Percentiles rank a stretch among this genome's conserved stretches.
phyloP scores from a whole-genome alignment of 371 early-diverging fungal species.

The Apophysomyces trapeziformis region DNA sequence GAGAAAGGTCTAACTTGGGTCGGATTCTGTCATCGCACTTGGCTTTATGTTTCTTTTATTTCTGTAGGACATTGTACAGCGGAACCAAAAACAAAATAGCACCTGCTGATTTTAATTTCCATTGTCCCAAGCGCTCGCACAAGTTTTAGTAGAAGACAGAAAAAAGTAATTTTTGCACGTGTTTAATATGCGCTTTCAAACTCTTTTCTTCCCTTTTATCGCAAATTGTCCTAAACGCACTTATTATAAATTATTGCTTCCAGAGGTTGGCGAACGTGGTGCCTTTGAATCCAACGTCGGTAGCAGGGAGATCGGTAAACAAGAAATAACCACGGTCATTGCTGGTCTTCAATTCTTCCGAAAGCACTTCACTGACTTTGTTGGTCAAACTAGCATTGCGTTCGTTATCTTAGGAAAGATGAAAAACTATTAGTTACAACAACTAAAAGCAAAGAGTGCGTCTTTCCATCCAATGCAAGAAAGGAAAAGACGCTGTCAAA shows the following conservation, averaged over 20 bases:
- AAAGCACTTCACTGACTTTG: slow-evolving; percentile 27
- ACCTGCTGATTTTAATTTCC: background rate
- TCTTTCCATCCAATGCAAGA: background rate
- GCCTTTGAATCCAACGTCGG: slow-evolving; percentile 41
- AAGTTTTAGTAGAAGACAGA: background rate
- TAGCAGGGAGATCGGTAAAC: slow-evolving; percentile 38
- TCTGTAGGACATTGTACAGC: background rate
- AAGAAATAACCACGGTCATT: slow-evolving; percentile 45
- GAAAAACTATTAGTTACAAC: background rate
- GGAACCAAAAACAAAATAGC: background rate
- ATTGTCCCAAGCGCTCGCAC: too few species aligned
- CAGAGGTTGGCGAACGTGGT: slow-evolving; percentile 39
- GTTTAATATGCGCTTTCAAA: background rate
- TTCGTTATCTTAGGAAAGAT: slow-evolving; percentile 30
- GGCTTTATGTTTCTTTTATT: slow-evolving; percentile 7
- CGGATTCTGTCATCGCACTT: background rate
- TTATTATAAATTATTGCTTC: slow-evolving; percentile 9
- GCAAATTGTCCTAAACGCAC: background rate
- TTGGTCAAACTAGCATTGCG: slow-evolving; percentile 39
- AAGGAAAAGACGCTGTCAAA: background rate
- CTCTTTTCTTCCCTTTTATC: background rate
- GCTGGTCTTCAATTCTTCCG: slow-evolving; percentile 35
- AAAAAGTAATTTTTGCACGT: slow-evolving; percentile 6
- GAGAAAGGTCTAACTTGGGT: background rate
- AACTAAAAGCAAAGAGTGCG: too few species aligned